Percentiles rank a stretch among this genome's conserved stretches.
Evolutionary conservation across 1,284 basidiomycete species (phyloP).

Genomic region (Trichosporon inkin): DNA sequence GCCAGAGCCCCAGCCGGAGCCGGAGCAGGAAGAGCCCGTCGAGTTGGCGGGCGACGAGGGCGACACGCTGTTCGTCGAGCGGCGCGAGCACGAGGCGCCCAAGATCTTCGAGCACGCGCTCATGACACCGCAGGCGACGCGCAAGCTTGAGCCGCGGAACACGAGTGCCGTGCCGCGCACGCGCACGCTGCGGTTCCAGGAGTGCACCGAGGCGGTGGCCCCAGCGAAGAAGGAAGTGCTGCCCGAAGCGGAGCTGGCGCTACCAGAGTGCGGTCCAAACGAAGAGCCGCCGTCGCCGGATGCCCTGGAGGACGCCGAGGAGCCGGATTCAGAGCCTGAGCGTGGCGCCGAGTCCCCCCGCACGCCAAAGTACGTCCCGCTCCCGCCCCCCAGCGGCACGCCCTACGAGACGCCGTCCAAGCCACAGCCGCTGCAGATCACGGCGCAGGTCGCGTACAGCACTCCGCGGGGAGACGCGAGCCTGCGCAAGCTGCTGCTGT

Average conservation of each 20-base stretch:
- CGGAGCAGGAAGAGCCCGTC: constrained; percentile 23
- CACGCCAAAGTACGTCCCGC: neutral
- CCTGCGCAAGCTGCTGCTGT: constrained; percentile 41
- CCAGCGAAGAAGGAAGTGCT: neutral
- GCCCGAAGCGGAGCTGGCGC: neutral
- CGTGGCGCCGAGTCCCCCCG: neutral
- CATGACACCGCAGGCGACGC: constrained; percentile 33
- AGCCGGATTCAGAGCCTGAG: neutral
- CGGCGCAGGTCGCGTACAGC: constrained; percentile 33
- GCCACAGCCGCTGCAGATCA: constrained; percentile 14
- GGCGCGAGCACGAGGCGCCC: constrained; percentile 23
- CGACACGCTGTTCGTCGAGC: constrained; percentile 43
- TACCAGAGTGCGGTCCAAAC: neutral
- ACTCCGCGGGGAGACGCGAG: constrained; percentile 35
- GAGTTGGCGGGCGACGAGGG: constrained; percentile 40
- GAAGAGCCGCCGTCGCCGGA: neutral
- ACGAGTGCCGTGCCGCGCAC: constrained; percentile 35
- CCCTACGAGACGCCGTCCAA: neutral
- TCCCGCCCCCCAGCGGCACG: neutral
- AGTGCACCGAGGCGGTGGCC: neutral
- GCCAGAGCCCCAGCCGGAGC: constrained; percentile 17
- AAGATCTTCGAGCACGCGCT: constrained; percentile 29
- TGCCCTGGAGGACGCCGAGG: constrained; percentile 10
- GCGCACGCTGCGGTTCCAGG: constrained; percentile 15
- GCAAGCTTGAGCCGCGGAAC: constrained; percentile 27